Base-by-base conservation (phyloP, 306 rosid genomes). In the Cucumis cinereus region DNA sequence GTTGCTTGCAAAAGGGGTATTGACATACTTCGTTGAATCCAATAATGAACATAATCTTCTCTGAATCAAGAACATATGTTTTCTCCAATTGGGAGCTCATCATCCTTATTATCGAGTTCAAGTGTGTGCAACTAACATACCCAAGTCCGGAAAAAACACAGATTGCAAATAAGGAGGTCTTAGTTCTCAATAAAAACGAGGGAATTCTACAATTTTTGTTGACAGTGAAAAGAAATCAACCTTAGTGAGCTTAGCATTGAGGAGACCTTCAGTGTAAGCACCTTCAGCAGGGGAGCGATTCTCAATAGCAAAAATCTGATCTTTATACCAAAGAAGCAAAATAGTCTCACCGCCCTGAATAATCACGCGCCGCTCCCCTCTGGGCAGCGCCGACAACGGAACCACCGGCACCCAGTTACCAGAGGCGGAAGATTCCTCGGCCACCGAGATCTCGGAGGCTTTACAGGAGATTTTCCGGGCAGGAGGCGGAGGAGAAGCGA, bases 251-350 rank as follows among this genome's bases (percentile, higher is more conserved):
- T 93, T 93, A 35, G 97, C 98, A 83, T 93, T 93, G 77, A 88
- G 72, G 82, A 93, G 85, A 7, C 98, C 98, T 78, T 93, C 98
- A 12, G 78, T 83, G 15, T 93, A 93, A 28, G 98, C 98, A 15
- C 98, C 98, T 85, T 93, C 98, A 57, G 98, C 98, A 77, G 98
- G 98, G 30, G 98, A 93, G 70, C 91, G 70, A 40, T 93, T 93
- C 80, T 93, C 98, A 63, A 91, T 90, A 5, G 98, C 98, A 24
- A 77, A 91, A 13, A 93, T 86, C 83, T 80, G 64, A 35, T 93
- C 87, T 68, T 93, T 93, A 67, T 88, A 93, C 98, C 98, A 93
- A 0, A 93, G 81, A 79, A 93, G 79, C 63, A 93, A 63, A 63
- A 93, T 90, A 1, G 90, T 80, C 78, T 93, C 94, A 0, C 86